Percentiles rank a stretch among this genome's conserved stretches.
Evolutionary conservation across 768 basidiomycete genomes (phyloP).

Genomic region (Leccinum ochraceum): DNA sequence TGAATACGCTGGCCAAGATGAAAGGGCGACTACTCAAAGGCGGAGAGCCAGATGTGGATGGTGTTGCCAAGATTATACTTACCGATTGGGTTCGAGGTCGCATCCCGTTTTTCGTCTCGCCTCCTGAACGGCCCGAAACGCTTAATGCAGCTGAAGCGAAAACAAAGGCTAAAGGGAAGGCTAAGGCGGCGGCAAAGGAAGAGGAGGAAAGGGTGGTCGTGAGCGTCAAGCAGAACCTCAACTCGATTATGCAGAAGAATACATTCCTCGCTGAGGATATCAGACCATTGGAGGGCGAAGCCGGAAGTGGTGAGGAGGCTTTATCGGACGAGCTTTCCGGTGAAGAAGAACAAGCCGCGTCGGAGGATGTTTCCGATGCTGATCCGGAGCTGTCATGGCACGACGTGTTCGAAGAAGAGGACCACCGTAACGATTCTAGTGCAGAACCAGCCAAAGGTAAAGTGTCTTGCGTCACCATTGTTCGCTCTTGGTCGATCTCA

Average conservation of each 20-base stretch:
- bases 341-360: conserved; percentile 45
- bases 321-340: conserved; percentile 34
- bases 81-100: conserved; percentile 97
- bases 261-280: conserved; percentile 84
- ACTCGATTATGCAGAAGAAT: conserved; percentile 87
- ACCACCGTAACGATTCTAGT: conserved; percentile 19
- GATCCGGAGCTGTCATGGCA: conserved; percentile 73
- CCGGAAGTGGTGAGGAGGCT: conserved; percentile 34
- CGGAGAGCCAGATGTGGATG: conserved; percentile 91
- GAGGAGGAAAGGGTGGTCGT: conserved; percentile 42
- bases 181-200: conserved; percentile 33
- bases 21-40: conserved; percentile 91
- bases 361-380: conserved; percentile 32
- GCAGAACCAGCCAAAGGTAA: conserved; percentile 21
- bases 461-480: conserved; percentile 12
- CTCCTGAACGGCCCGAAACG: conserved; percentile 80
- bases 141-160: conserved; percentile 60
- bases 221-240: conserved; percentile 83
- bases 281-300: conserved; percentile 58
- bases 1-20: conserved; percentile 85
- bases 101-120: conserved; percentile 94
- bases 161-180: conserved; percentile 54
- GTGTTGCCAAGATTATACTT: conserved; percentile 91
- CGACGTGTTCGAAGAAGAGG: conserved; percentile 75
- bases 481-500: conserved; percentile 9